Conservation (phyloP, 2,329 filamentous ascomycete genomes). For the Apiospora rasikravindrae region DNA sequence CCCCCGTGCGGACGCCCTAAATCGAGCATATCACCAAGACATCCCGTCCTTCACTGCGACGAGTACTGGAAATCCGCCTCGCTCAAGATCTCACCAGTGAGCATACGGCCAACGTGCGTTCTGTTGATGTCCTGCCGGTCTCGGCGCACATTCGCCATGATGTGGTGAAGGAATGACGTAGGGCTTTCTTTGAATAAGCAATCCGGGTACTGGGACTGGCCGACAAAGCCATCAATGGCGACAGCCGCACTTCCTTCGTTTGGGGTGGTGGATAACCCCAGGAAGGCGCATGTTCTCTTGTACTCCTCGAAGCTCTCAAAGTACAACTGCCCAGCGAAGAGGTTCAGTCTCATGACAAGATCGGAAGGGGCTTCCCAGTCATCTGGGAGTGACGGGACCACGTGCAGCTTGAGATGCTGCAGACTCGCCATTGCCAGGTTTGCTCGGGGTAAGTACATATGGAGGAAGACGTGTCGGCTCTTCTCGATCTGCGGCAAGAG, state of each 20-base stretch:
- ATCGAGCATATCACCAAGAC: background rate
- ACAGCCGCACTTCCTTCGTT: background rate
- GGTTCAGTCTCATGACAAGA: constrained; percentile 55
- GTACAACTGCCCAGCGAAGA: constrained; percentile 74
- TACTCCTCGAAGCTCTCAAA: constrained; percentile 62
- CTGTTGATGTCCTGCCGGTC: constrained; percentile 22
- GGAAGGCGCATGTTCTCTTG: constrained; percentile 50
- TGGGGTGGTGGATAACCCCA: constrained; percentile 43
- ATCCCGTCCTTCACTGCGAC: background rate
- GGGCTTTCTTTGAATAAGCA: constrained; percentile 36
- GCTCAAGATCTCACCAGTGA: constrained; percentile 21
- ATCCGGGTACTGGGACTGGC: background rate
- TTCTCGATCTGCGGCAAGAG: constrained; percentile 25
- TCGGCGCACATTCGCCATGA: constrained; percentile 23
- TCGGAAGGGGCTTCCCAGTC: constrained; percentile 24
- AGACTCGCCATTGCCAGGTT: constrained; percentile 24
- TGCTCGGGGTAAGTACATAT: constrained; percentile 29
- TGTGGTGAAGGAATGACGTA: constrained; percentile 18
- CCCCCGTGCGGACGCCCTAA: background rate
- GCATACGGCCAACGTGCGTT: constrained; percentile 24
- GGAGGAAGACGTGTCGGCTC: constrained; percentile 26
- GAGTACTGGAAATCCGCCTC: constrained; percentile 21
- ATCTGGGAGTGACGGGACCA: constrained; percentile 28
- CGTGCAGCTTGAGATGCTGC: constrained; percentile 29
- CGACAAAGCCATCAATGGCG: background rate